Evolutionary conservation across 169 alveolate species (phyloP).

Genomic region (Theileria parva): DNA sequence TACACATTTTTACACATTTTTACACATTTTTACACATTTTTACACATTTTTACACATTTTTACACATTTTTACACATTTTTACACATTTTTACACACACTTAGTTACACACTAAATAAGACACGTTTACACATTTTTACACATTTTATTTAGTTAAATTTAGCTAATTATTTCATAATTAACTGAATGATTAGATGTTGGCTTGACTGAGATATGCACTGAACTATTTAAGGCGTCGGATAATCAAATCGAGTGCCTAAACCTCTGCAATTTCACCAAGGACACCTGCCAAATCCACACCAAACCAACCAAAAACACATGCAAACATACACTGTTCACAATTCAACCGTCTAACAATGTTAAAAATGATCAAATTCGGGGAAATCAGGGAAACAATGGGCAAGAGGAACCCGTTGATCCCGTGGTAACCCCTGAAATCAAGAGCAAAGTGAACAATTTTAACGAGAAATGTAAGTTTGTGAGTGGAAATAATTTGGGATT

Average conservation of each 20-base stretch:
- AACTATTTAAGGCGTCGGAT: not conserved
- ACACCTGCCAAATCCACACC: not conserved
- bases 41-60: too few relatives aligned
- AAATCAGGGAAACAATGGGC: slow-evolving; percentile 1
- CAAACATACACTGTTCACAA: not conserved
- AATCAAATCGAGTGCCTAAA: slow-evolving; percentile 4
- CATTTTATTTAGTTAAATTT: not conserved
- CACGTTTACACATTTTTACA: too few relatives aligned
- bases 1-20: too few relatives aligned
- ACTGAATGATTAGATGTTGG: not conserved
- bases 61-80: too few relatives aligned
- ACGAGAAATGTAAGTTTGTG: slow-evolving; percentile 28
- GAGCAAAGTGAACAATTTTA: slow-evolving; percentile 18
- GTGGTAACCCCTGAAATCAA: too few relatives aligned
- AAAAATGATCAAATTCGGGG: not conserved
- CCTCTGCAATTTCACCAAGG: slow-evolving; percentile 7
- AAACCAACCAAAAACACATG: not conserved
- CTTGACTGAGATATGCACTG: not conserved
- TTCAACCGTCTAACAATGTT: not conserved
- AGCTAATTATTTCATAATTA: too few relatives aligned
- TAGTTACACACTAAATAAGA: too few relatives aligned
- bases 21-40: too few relatives aligned
- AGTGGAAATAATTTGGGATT: slow-evolving; percentile 34
- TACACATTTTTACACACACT: too few relatives aligned
- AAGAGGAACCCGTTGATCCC: too few relatives aligned